A percentile compares a stretch with the other conserved stretches of the same genome.
phyloP scores from a whole-genome alignment of 2,329 filamentous ascomycete genomes.

The Neoscytalidium dimidiatum region DNA sequence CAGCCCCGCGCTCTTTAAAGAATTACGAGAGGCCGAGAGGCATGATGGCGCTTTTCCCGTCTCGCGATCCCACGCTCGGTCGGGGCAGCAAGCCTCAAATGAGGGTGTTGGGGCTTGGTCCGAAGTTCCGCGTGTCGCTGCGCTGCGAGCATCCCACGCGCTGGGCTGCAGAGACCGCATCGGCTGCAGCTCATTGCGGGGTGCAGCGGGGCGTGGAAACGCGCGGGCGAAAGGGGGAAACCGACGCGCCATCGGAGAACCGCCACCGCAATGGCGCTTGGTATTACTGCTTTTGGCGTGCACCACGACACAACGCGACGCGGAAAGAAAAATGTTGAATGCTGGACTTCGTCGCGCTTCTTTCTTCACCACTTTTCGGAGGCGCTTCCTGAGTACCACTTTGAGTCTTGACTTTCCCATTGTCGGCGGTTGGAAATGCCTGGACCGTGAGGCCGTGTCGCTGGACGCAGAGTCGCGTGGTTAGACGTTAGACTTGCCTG shows the following conservation, averaged over 20 bases:
- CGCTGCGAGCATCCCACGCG: conserved; percentile 2
- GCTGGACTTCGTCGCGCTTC: neutral
- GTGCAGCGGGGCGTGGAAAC: neutral
- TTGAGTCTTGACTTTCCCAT: neutral
- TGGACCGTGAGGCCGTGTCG: neutral
- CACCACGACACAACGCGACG: neutral
- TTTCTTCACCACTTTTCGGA: neutral
- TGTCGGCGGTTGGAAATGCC: neutral
- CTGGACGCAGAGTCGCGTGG: no score
- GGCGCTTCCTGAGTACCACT: neutral
- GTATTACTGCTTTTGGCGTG: neutral
- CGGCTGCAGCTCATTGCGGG: conserved; percentile 12
- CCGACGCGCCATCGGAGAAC: neutral
- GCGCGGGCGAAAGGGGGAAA: neutral
- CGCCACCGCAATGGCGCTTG: neutral
- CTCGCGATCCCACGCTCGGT: neutral
- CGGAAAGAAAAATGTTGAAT: neutral
- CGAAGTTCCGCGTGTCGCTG: neutral
- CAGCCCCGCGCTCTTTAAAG: neutral
- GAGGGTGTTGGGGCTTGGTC: conserved; percentile 7
- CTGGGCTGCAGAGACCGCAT: neutral
- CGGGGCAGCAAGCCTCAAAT: conserved; percentile 1
- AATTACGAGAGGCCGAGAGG: neutral
- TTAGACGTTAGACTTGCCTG: neutral
- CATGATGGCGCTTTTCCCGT: neutral